Evolutionary conservation across 2,329 filamentous ascomycete genomes (phyloP), one percentile per base, ranked within the genome.

Genomic region (Meredithiella fracta): DNA sequence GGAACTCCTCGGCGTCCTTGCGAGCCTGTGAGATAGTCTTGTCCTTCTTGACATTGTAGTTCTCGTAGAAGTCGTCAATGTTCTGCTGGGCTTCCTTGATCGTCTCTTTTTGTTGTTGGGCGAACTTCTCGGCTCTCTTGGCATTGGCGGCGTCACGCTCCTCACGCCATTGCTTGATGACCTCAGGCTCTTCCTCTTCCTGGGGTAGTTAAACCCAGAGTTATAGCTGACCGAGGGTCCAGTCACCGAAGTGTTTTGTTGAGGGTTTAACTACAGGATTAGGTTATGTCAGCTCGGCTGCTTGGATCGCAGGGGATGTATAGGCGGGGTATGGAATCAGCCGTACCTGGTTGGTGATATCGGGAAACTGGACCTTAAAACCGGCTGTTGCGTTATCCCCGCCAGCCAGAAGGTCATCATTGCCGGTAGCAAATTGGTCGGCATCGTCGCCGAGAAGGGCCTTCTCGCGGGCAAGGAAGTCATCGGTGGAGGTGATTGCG

Each of bases 51-150:
- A 85, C 83, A 74, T 97, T 97, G 76, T 98, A 98, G 71, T 95
- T 96, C 67, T 96, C 90, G 75, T 98, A 98, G 72, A 97, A 98
- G 68, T 96, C 92, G 68, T 98, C 92, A 61, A 98, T 94, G 68
- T 94, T 92, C 67, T 90, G 79, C 66, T 89, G 88, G 9, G 92
- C 92, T 63, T 92, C 88, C 67, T 87, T 82, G 66, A 96, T 73
- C 1, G 89, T 96, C 67, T 91, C 83, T 60, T 80, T 79, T 67
- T 92, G 92, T 72, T 90, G 87, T 61, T 80, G 76, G 44, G 82
- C 80, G 55, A 91, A 91, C 62, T 91, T 80, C 68, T 94, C 83
- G 61, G 87, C 83, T 64, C 91, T 86, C 69, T 90, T 89, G 63
- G 83, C 76, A 62, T 94, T 84, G 65, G 83, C 81, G 40, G 84